Evolutionary conservation across 192 early-diverging fungal genomes (phyloP).

Genomic region (Umbelopsis vinacea): DNA sequence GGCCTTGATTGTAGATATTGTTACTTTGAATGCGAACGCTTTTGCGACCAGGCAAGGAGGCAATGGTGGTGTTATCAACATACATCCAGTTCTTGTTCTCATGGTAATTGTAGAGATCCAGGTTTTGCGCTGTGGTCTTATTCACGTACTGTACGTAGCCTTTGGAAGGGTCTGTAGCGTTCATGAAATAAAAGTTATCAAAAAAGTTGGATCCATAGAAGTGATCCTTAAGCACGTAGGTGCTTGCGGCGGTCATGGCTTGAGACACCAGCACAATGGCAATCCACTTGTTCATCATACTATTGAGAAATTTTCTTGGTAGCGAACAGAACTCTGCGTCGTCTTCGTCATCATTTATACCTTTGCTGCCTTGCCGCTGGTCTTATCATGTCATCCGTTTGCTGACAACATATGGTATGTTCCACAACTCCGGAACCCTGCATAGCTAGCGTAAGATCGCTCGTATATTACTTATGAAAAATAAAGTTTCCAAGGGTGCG

Average conservation of each 20-base stretch:
- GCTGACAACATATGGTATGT: not conserved
- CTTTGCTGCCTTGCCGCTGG: too few relatives aligned
- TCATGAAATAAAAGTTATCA: constrained; percentile 43
- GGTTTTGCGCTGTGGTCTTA: constrained; percentile 10
- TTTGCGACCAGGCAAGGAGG: constrained; percentile 22
- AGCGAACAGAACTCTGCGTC: not conserved
- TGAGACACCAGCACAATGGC: not conserved
- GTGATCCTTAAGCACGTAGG: constrained; percentile 9
- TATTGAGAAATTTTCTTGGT: not conserved
- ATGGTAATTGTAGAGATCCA: not conserved
- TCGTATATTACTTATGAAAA: not conserved
- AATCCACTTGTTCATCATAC: constrained; percentile 7
- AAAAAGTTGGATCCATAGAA: constrained; percentile 34
- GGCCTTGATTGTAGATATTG: constrained; percentile 29
- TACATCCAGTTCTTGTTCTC: constrained; percentile 15
- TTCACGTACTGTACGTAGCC: constrained; percentile 42
- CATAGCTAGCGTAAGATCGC: not conserved
- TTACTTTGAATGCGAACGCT: constrained; percentile 38
- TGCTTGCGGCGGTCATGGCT: not conserved
- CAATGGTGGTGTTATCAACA: constrained; percentile 26
- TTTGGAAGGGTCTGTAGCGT: constrained; percentile 38
- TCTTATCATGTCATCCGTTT: not conserved
- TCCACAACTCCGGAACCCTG: not conserved
- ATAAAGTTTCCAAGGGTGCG: not conserved
- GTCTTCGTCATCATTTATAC: not conserved